Evolutionary conservation across 371 early-diverging fungal species (phyloP).

Genomic region (Mortierella sp.): DNA sequence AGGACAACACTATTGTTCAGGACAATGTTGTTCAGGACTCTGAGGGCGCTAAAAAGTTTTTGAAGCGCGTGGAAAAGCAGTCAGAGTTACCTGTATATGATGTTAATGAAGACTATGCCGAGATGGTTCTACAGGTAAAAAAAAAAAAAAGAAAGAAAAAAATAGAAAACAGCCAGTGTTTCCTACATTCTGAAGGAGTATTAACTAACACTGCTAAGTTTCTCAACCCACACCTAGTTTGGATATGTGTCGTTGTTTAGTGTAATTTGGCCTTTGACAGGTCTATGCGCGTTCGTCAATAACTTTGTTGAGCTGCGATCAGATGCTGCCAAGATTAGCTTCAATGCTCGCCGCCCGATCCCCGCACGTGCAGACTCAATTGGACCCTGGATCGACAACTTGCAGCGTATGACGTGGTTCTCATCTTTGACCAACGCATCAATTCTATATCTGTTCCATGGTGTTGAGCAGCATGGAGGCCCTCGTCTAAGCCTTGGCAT

Average conservation of each 20-base stretch:
- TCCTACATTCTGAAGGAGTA: not conserved
- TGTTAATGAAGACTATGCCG: slow-evolving; percentile 90
- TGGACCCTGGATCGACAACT: slow-evolving; percentile 87
- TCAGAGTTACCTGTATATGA: slow-evolving; percentile 80
- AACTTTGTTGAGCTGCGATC: slow-evolving; percentile 91
- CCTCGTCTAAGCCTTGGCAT: slow-evolving; percentile 42
- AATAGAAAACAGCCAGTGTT: not conserved
- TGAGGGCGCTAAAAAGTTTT: slow-evolving; percentile 60
- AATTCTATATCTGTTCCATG: slow-evolving; percentile 76
- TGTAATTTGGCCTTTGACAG: slow-evolving; percentile 86
- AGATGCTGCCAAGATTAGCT: slow-evolving; percentile 89
- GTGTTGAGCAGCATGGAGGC: slow-evolving; percentile 21
- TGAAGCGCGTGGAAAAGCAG: slow-evolving; percentile 64
- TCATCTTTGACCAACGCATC: slow-evolving; percentile 83
- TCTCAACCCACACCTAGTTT: slow-evolving; percentile 26
- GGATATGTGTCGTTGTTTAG: slow-evolving; percentile 92
- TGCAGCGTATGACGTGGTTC: slow-evolving; percentile 74
- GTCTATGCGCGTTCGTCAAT: slow-evolving; percentile 83
- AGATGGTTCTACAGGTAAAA: slow-evolving; percentile 88
- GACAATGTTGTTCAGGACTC: slow-evolving; percentile 51
- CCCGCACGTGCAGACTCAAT: slow-evolving; percentile 85
- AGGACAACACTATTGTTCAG: slow-evolving; percentile 17
- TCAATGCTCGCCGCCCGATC: slow-evolving; percentile 73
- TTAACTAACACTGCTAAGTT: not conserved
- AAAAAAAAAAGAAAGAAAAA: not conserved